phyloP scores from a whole-genome alignment of 176 grass and related monocot species.

The Oryza nivara region DNA sequence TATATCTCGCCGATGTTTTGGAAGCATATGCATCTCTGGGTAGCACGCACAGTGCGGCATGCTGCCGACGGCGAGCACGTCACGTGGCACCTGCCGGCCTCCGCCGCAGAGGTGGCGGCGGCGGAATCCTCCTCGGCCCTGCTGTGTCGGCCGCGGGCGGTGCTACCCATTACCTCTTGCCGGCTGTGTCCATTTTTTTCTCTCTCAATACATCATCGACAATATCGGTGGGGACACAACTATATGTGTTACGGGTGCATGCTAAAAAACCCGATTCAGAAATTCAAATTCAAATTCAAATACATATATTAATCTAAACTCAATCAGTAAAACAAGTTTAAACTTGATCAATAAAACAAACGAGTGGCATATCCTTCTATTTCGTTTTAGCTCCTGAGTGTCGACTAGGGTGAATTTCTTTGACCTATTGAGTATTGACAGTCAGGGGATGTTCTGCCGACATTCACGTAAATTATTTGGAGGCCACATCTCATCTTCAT shows the following conservation, averaged over 20 bases:
- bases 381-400: too few relatives aligned
- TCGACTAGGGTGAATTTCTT: neutral
- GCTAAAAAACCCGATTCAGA: too few relatives aligned
- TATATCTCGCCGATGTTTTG: neutral
- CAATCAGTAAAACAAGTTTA: too few relatives aligned
- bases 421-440: neutral
- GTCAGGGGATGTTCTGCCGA: neutral
- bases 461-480: neutral
- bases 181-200: neutral
- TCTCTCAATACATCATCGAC: neutral
- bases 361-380: too few relatives aligned
- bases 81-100: neutral
- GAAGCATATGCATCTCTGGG: neutral
- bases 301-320: too few relatives aligned
- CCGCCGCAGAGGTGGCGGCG: neutral
- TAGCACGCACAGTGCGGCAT: neutral
- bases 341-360: too few relatives aligned
- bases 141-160: neutral
- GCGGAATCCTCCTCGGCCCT: neutral
- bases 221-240: neutral
- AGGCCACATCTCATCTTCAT: neutral
- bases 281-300: too few relatives aligned
- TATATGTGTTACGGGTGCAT: too few relatives aligned
- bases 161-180: neutral
- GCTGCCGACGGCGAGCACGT: neutral